Percentiles rank a stretch among this genome's conserved stretches.
Evolutionary conservation across 2,329 filamentous ascomycete species (phyloP).

Genomic region (Alternaria sp.): DNA sequence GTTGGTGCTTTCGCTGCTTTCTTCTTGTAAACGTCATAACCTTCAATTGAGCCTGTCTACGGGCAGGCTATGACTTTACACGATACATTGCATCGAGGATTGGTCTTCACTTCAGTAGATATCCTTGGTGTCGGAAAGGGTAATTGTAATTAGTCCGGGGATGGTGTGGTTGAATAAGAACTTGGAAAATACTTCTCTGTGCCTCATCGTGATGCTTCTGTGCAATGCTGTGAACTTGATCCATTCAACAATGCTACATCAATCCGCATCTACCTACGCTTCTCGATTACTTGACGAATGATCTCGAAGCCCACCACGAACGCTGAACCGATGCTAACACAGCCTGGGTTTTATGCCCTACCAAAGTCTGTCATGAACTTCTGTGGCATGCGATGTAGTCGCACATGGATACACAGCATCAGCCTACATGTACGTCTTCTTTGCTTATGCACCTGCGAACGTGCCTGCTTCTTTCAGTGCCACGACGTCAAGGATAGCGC

Average conservation of each 20-base stretch:
- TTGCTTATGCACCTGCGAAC: not conserved
- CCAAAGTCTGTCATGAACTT: fast-evolving
- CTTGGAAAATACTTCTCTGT: constrained; percentile 22
- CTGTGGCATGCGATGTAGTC: not conserved
- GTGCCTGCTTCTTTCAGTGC: not conserved
- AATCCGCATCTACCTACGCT: too few relatives aligned
- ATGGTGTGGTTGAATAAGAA: constrained; percentile 27
- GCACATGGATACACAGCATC: not conserved
- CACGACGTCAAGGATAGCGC: not conserved
- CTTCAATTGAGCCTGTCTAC: constrained; percentile 38
- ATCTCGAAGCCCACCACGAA: too few relatives aligned
- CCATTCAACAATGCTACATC: too few relatives aligned
- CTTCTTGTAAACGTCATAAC: constrained; percentile 51
- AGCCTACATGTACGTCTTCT: not conserved
- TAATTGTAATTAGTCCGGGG: constrained; percentile 38
- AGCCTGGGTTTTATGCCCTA: fast-evolving
- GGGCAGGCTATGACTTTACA: constrained; percentile 50
- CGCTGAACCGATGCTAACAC: not conserved
- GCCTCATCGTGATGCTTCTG: not conserved
- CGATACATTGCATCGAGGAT: constrained; percentile 35
- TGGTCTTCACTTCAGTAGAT: constrained; percentile 30
- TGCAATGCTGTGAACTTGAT: not conserved
- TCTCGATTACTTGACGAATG: too few relatives aligned
- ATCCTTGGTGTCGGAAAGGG: constrained; percentile 34
- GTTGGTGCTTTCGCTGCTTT: constrained; percentile 51